Percentiles rank a stretch among this genome's conserved stretches.
These are phyloP conservation scores for Colletotrichum horii DNA, from an alignment of 2,329 filamentous ascomycete genomes.

Conservation along the genomic window DNA sequence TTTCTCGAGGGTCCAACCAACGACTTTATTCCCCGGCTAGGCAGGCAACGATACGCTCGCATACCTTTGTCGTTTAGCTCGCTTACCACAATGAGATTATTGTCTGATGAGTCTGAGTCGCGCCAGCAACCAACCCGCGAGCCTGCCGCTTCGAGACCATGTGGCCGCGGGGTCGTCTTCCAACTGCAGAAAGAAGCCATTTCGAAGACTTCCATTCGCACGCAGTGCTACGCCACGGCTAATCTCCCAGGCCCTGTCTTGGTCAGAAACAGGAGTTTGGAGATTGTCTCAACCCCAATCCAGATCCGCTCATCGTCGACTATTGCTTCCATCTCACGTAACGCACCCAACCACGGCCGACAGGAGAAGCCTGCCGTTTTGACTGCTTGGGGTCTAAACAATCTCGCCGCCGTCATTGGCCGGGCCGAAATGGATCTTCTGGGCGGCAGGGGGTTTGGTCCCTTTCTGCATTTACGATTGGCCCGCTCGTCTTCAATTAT, in stretches of 20 bases:
- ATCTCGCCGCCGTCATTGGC: not conserved
- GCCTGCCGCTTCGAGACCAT: not conserved
- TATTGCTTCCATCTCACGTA: not conserved
- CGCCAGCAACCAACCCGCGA: not conserved
- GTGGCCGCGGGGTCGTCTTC: not conserved
- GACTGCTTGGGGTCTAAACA: not conserved
- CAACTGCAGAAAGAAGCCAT: conserved; percentile 4
- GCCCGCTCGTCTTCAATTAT: conserved; percentile 8
- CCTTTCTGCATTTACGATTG: conserved; percentile 24
- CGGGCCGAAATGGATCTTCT: conserved; percentile 2
- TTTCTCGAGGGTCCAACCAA: not conserved
- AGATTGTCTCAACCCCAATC: not conserved
- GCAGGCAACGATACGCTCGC: not conserved
- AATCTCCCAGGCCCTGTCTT: not conserved
- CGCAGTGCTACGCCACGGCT: not conserved
- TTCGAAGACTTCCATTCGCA: conserved; percentile 16
- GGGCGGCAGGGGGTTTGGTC: conserved; percentile 18
- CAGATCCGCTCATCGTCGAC: not conserved
- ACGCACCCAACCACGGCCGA: not conserved
- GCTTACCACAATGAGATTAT: conserved; percentile 1
- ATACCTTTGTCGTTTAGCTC: not conserved
- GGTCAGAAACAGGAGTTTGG: not conserved
- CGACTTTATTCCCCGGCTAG: not conserved
- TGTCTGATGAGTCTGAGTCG: not conserved
- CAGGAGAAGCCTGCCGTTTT: not conserved